These are phyloP conservation scores for Citrus sinensis DNA, from an alignment of 345 rosid genomes.

Conservation along the genomic window DNA sequence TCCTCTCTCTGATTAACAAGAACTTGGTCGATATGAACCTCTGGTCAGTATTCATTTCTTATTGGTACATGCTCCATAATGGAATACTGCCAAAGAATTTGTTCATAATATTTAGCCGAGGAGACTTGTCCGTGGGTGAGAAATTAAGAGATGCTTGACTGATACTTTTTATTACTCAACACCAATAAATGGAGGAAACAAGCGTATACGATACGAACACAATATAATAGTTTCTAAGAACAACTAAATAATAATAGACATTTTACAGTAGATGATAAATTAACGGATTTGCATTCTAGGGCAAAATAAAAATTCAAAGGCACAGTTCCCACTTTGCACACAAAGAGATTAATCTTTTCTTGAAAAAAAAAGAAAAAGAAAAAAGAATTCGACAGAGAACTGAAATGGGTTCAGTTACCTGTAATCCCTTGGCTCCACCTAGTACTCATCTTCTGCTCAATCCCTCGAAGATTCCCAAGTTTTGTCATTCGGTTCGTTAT, in stretches of 20 bases:
- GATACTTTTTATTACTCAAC: no score
- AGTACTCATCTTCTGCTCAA: background rate
- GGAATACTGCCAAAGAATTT: no score
- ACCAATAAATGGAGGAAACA: no score
- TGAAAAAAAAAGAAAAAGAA: background rate
- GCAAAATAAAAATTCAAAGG: background rate
- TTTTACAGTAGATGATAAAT: no score
- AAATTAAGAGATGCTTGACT: no score
- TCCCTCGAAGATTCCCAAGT: slow-evolving; percentile 17
- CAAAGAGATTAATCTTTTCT: background rate
- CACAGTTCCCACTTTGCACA: background rate
- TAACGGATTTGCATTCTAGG: background rate
- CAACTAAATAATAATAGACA: no score
- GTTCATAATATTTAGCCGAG: no score
- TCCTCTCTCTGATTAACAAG: no score
- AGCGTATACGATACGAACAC: no score
- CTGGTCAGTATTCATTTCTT: accelerated
- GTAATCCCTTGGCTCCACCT: background rate
- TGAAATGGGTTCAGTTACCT: slow-evolving; percentile 1
- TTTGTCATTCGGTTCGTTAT: slow-evolving; percentile 13
- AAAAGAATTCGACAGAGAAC: background rate
- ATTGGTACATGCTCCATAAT: no score
- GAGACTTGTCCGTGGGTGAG: accelerated
- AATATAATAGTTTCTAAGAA: no score
- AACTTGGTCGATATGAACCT: no score